Evolutionary conservation across 441 rosid species (phyloP), one percentile per base, ranked within the genome.

Genomic region (Populus hybrid): DNA sequence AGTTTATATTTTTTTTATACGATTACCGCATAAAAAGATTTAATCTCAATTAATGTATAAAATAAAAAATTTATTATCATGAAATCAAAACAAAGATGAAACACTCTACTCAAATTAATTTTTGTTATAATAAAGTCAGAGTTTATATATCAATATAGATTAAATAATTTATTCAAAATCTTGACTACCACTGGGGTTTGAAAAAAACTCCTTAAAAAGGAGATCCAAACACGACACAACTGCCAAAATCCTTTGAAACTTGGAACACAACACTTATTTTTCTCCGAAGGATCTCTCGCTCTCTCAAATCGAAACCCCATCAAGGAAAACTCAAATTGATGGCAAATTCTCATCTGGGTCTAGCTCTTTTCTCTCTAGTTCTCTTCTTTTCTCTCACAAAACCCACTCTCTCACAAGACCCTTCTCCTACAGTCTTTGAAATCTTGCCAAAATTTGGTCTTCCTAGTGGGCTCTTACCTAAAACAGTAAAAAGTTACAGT

Each of bases 391-490:
- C 69, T 73, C 75, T 81, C 77, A 63, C 80, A 16, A 36, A 26
- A 12, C 71, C 79, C 0, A 69, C 78, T 12, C 21, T 68, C n/a
- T 69, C 42, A 8, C 71, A 32, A 35, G 21, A 69, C 35, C 36
- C 63, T 20, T 42, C 84, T 10, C 79, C 83, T 4, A 81, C 94
- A 20, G 95, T 93, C 36, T 90, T 86, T 84, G 97, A 95, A 4
- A 81, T 93, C 87, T 92, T 95, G 69, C 92, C 98, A 34, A 80
- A 89, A 73, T 93, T 74, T 85, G 97, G 99, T 72, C 98, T 95
- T 84, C 99, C 99, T 0, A 74, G 88, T 68, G 99, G 99, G 0
- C 88, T 95, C 14, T 76, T 95, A 11, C 99, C 99, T 1, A 71
- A 75, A 74, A 59, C 93, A 42, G 97, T 93, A 79, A 77, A 72